Evolutionary conservation across 371 early-diverging fungal genomes (phyloP).

Genomic region (Syncephalastrum monosporum): DNA sequence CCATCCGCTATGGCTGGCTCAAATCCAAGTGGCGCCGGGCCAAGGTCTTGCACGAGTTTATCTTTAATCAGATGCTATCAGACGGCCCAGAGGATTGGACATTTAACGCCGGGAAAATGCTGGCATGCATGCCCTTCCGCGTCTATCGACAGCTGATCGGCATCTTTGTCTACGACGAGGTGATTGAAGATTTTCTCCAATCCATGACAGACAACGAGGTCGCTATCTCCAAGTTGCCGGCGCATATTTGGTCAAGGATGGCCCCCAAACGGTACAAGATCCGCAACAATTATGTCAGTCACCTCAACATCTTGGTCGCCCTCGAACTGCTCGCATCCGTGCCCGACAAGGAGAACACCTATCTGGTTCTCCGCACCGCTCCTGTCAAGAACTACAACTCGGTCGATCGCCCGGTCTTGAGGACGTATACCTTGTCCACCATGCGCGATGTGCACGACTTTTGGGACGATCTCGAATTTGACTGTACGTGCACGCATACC

Average conservation of each 20-base stretch:
- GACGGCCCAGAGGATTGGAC: background rate
- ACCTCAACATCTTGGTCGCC: slow-evolving; percentile 11
- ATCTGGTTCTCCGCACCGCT: background rate
- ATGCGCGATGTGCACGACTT: slow-evolving; percentile 9
- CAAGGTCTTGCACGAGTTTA: slow-evolving; percentile 18
- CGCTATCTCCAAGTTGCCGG: slow-evolving; percentile 1
- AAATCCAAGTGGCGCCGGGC: slow-evolving; percentile 23
- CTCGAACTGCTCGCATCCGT: slow-evolving; percentile 13
- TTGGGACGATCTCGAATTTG: slow-evolving; percentile 23
- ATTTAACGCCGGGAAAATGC: slow-evolving; percentile 4
- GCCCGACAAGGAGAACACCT: background rate
- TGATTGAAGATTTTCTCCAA: slow-evolving; percentile 13
- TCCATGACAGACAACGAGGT: too few relatives aligned
- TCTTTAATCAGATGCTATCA: background rate
- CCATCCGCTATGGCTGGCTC: slow-evolving; percentile 23
- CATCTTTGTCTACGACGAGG: slow-evolving; percentile 4
- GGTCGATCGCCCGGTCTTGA: slow-evolving; percentile 12
- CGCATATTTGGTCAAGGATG: slow-evolving; percentile 3
- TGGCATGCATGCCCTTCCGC: slow-evolving; percentile 13
- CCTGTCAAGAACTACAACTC: slow-evolving; percentile 13
- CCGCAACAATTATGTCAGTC: slow-evolving; percentile 3
- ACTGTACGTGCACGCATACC: slow-evolving; percentile 12
- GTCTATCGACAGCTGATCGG: slow-evolving; percentile 17
- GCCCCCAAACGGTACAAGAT: slow-evolving; percentile 6
- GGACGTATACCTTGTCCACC: slow-evolving; percentile 3